Conservation (phyloP, 306 rosid species). For the Abrus pulchellus region DNA sequence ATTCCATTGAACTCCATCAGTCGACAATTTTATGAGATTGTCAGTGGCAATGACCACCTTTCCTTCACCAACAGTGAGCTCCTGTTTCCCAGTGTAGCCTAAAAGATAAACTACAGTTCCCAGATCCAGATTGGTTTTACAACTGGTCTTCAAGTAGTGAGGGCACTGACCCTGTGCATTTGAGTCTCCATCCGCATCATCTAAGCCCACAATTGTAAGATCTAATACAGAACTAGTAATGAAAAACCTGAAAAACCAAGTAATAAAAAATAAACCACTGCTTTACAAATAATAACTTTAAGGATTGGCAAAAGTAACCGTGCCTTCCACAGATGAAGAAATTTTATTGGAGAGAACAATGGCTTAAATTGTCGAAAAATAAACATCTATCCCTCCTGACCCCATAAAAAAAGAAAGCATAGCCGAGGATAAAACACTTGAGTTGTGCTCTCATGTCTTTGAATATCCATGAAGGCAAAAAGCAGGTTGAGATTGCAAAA, state of each 20-base stretch:
- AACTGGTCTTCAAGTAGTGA: constrained; percentile 80
- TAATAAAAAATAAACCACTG: not conserved
- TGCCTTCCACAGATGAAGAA: not conserved
- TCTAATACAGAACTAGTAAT: constrained; percentile 94
- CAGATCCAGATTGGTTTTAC: constrained; percentile 84
- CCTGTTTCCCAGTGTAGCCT: constrained; percentile 82
- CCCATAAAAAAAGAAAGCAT: not conserved
- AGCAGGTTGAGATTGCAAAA: not conserved
- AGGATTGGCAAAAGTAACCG: constrained; percentile 5
- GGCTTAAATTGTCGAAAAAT: not conserved
- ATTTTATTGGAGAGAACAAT: not conserved
- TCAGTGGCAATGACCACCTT: constrained; percentile 97
- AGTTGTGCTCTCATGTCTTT: not conserved
- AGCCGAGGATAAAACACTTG: not conserved
- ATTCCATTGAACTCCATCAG: constrained; percentile 83
- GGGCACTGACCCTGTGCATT: constrained; percentile 73
- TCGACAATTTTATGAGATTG: constrained; percentile 90
- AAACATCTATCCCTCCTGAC: not conserved
- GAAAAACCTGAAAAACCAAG: constrained; percentile 88
- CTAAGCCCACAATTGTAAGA: constrained; percentile 97
- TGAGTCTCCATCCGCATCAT: constrained; percentile 84
- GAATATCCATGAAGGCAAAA: not conserved
- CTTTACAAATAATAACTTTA: constrained; percentile 24
- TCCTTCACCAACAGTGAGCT: constrained; percentile 86
- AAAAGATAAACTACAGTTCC: constrained; percentile 91